Evolutionary conservation across 768 basidiomycete genomes (phyloP), one percentile per base, ranked within the genome.

Genomic region (Grammothele lineata): DNA sequence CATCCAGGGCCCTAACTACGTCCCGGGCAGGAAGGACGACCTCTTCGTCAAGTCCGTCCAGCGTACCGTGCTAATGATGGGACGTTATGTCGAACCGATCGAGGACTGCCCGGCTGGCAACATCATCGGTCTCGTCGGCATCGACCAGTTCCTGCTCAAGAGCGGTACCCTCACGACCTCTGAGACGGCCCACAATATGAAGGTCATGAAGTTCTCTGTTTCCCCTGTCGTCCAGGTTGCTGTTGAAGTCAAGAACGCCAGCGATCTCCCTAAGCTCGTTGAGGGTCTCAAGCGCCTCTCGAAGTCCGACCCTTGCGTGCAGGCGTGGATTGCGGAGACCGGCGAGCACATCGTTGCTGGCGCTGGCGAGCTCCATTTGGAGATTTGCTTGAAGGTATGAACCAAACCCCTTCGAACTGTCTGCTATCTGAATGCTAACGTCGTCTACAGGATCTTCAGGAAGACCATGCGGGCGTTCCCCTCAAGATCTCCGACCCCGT

Each of bases 201-300:
- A 77, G 76, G 93, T 99, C 71, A 99, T 99, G 96, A 92, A 88
- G 75, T 97, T 97, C 82, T 98, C 94, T 68, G 96, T 99, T 47
- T 98, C 96, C 24, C 96, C 96, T 58, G 96, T 99, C 77, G 96
- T 99, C 37, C 96, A 84, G 67, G 92, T 98, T 63, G 92, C 96
- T 56, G 96, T 99, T 59, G 96, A 99, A 71, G 96, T 98, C 71
- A 98, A 98, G 86, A 99, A 98, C 70, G 92, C 96, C 48, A 82
- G 91, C 50, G 96, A 99, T 80, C 80, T 99, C 38, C 96, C 96
- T 64, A 99, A 99, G 75, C 88, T 99, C 56, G 96, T 98, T 53
- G 96, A 99, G 80, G 96, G 96, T 76, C 88, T 99, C 61, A 99
- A 99, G 77, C 96, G 96, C 78, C 81, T 99, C 47, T 96, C 96